Conservation (phyloP, 2,329 filamentous ascomycete species). For the Diaporthe vexans region DNA sequence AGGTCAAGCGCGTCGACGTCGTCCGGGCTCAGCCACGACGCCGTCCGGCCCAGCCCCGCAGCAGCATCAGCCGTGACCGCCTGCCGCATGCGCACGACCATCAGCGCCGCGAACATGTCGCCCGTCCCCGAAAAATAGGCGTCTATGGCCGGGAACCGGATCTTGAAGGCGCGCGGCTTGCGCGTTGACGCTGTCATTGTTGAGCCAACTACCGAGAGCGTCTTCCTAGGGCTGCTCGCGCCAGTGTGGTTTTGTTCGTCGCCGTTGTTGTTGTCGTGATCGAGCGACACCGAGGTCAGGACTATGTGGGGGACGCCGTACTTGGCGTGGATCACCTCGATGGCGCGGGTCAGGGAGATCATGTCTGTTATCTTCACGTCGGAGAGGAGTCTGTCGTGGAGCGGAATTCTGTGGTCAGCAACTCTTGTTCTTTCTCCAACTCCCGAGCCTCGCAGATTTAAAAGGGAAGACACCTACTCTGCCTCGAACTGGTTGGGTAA, state of each 20-base stretch:
- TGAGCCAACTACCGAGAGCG: constrained; percentile 83
- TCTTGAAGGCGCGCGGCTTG: constrained; percentile 85
- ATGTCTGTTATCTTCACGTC: constrained; percentile 87
- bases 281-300: constrained; percentile 88
- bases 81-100: constrained; percentile 88
- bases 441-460: constrained; percentile 2
- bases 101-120: constrained; percentile 97
- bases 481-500: constrained; percentile 98
- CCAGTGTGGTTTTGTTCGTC: neutral
- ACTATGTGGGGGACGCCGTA: constrained; percentile 89
- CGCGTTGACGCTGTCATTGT: constrained; percentile 72
- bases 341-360: constrained; percentile 78
- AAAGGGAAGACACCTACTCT: constrained; percentile 73
- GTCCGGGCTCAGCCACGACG: constrained; percentile 84
- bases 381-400: constrained; percentile 79
- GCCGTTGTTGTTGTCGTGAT: constrained; percentile 59
- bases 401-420: neutral
- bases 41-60: constrained; percentile 62
- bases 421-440: neutral
- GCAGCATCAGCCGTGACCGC: constrained; percentile 68
- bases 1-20: constrained; percentile 77
- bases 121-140: constrained; percentile 97
- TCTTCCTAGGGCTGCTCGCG: constrained; percentile 71
- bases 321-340: constrained; percentile 81
- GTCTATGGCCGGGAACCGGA: constrained; percentile 88